These are phyloP conservation scores for Bidens hawaiensis DNA, from an alignment of 140 eudicot genomes.

Conservation along the genomic window DNA sequence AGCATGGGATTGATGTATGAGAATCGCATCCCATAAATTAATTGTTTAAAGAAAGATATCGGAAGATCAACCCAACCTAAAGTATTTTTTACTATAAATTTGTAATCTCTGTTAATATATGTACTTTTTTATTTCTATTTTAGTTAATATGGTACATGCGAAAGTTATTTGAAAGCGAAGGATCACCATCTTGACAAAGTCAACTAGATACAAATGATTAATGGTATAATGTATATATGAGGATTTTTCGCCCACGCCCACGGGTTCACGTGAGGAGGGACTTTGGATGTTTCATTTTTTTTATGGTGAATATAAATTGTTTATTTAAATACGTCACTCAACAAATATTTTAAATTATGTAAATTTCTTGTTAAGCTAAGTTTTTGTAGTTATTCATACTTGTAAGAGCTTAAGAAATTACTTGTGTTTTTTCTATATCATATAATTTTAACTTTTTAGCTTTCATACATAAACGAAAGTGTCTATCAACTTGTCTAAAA, in stretches of 20 bases:
- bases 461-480: not conserved
- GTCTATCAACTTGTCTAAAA: not conserved
- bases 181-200: not conserved
- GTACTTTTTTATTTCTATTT: not conserved
- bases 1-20: too few species aligned
- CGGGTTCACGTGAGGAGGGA: not conserved
- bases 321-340: not conserved
- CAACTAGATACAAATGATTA: not conserved
- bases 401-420: not conserved
- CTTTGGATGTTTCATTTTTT: not conserved
- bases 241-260: not conserved
- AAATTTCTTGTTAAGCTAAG: too few species aligned
- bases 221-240: not conserved
- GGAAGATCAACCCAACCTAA: too few species aligned
- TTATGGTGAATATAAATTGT: not conserved
- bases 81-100: too few species aligned
- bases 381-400: not conserved
- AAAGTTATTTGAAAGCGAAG: not conserved
- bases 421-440: too few species aligned
- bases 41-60: too few species aligned
- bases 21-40: too few species aligned
- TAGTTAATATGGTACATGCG: not conserved
- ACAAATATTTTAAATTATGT: not conserved
- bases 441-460: too few species aligned
- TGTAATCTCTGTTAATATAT: not conserved